Base-by-base conservation (phyloP, 2,329 filamentous ascomycete genomes). In the Basipetospora sp. region DNA sequence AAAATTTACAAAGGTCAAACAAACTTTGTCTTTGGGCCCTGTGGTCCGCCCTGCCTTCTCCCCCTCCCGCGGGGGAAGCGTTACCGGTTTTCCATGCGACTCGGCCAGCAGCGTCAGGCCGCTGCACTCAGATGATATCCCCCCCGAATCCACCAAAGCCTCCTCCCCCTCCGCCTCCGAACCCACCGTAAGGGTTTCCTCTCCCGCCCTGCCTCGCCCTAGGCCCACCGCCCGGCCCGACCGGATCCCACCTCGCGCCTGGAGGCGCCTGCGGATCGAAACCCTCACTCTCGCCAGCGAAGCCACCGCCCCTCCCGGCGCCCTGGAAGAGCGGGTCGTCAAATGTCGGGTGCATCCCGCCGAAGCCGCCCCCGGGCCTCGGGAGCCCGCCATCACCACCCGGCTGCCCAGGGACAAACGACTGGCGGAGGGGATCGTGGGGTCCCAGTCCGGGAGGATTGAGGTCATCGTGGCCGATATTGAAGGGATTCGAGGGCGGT, bases 321-420 rank as follows among this genome's bases (percentile, higher is more conserved):
- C 54, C 63, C 26, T 58, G 57, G 3, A 42, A 44, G 13, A 42
- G 31, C 3, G 34, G 85, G 52, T 96, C 87, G 48, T 94, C 85
- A 53, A 94, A 90, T 0, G 87, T 93, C 1, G 90, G 90, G 57
- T 94, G 83, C 90, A 98, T 98, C 1, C 90, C 90, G 10, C 80
- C 76, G 9, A 70, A 70, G 15, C 76, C 71, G 5, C 33, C 30
- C 6, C 34, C 34, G 11, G 74, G 71, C 11, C 36, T 38, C 10
- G 34, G 40, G 1, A 66, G 64, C n/a, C 67, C 60, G 1, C 73
- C 69, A n/a, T 71, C 67, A 20, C 73, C 71, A 31, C 70, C 69
- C n/a, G n/a, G n/a, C n/a, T n/a, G n/a, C n/a, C n/a, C n/a, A n/a
- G n/a, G n/a, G 5, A 76, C 71, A 39, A 84, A 72, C 3, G 71